A percentile compares a stretch with the other conserved stretches of the same genome.
Conservation (phyloP, 2,329 filamentous ascomycete species). For the Byssothecium circinans region DNA sequence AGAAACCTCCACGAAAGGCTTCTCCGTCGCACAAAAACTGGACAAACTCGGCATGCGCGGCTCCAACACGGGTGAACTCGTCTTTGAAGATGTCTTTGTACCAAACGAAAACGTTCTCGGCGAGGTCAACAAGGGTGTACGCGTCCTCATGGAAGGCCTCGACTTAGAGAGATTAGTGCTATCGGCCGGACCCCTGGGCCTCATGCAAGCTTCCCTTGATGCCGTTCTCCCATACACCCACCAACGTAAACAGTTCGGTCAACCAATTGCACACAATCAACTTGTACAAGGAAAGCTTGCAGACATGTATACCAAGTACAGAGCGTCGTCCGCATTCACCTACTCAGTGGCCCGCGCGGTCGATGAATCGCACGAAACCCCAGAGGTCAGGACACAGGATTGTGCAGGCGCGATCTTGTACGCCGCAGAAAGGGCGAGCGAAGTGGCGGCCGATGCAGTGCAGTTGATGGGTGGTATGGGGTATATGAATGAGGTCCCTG, state of each 20-base stretch:
- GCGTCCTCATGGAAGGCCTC: constrained; percentile 92
- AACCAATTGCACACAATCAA: constrained; percentile 87
- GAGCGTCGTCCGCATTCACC: constrained; percentile 82
- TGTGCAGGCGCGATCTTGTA: constrained; percentile 94
- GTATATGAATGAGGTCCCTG: constrained; percentile 93
- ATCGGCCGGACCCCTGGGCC: constrained; percentile 83
- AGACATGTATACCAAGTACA: constrained; percentile 96
- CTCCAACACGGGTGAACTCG: constrained; percentile 91
- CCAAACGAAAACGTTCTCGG: constrained; percentile 81
- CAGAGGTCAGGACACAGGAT: constrained; percentile 75
- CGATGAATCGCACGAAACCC: constrained; percentile 59
- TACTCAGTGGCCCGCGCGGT: constrained; percentile 78
- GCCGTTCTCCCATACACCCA: constrained; percentile 86
- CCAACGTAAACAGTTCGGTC: constrained; percentile 83
- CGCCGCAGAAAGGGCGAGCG: constrained; percentile 85
- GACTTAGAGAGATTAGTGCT: constrained; percentile 93
- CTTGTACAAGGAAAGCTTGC: constrained; percentile 89
- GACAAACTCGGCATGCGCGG: constrained; percentile 99
- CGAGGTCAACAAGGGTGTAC: constrained; percentile 76
- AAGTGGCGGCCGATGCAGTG: constrained; percentile 83
- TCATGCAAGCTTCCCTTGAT: constrained; percentile 92
- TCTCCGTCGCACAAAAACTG: constrained; percentile 84
- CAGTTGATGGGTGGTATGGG: constrained; percentile 94
- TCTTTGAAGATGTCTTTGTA: constrained; percentile 90
- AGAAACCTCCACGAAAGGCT: constrained; percentile 70